These are phyloP conservation scores for Leucocoprinus birnbaumii DNA, from an alignment of 768 basidiomycete genomes.

Conservation along the genomic window DNA sequence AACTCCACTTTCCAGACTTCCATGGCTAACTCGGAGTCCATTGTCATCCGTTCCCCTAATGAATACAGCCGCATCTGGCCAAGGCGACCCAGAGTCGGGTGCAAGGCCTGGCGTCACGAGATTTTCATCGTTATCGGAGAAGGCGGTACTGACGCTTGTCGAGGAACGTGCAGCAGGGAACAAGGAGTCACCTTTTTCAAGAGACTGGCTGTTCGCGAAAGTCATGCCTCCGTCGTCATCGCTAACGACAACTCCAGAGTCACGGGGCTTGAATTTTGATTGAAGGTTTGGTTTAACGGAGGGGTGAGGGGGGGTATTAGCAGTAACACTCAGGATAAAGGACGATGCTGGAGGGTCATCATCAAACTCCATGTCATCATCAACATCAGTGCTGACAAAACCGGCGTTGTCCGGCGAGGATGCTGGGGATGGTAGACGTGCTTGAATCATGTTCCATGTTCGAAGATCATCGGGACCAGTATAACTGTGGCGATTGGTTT, in stretches of 20 bases:
- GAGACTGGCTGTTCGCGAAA: conserved; percentile 2
- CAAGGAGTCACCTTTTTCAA: conserved; percentile 21
- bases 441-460: conserved; percentile 40
- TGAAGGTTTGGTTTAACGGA: conserved; percentile 42
- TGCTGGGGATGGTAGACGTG: conserved; percentile 41
- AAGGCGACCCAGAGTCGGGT: conserved; percentile 54
- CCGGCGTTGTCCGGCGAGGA: conserved; percentile 17
- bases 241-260: conserved; percentile 61
- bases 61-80: conserved; percentile 50
- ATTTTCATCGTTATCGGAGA: conserved; percentile 51
- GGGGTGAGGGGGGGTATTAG: conserved; percentile 55
- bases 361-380: conserved; percentile 58
- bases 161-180: conserved; percentile 54
- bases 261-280: conserved; percentile 69
- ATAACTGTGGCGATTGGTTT: conserved; percentile 61
- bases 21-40: conserved; percentile 12
- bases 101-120: conserved; percentile 67
- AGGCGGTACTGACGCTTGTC: conserved; percentile 59
- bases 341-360: conserved; percentile 44
- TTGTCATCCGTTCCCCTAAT: conserved; percentile 41
- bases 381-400: conserved; percentile 34
- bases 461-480: conserved; percentile 39
- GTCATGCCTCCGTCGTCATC: conserved; percentile 48
- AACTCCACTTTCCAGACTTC: conserved; percentile 23
- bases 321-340: conserved; percentile 54